Evolutionary conservation across 2,329 filamentous ascomycete genomes (phyloP), one percentile per base, ranked within the genome.

Genomic region (Colletotrichum sp.): DNA sequence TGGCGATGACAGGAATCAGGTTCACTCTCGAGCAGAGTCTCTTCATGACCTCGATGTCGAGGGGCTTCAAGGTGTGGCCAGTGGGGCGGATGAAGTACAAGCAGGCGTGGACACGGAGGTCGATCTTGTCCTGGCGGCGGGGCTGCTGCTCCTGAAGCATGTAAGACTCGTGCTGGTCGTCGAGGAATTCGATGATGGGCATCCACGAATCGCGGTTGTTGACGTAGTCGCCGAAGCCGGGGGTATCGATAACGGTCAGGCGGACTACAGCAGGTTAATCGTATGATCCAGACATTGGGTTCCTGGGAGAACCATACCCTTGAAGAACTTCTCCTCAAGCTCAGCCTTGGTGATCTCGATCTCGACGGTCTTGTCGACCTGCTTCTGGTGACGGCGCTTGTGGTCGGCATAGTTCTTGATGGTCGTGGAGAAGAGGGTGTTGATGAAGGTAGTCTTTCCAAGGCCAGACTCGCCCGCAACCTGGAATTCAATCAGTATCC

Each of bases 341-440:
- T 99, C 97, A 76, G 97, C 97, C 92, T 99, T 99, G 86, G 97
- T 99, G 85, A 99, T 99, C 88, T 99, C 97, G 81, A 99, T 99
- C 90, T 99, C 97, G 79, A 99, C 97, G 13, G 97, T 99, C 92
- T 98, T 98, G 90, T 99, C 97, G 81, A 98, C 93, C 90, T 99
- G 97, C 93, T 99, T 99, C 89, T 97, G 95, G 88, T 99, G 97
- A 84, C 97, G 95, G 88, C 96, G 95, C 92, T 98, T 98, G 92
- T 99, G 96, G 88, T 99, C 97, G 91, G 97, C 97, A 87, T 99
- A 99, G 92, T 98, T 99, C 92, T 99, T 99, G 92, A 99, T 99
- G 82, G 97, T 99, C 80, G 97, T 99, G 78, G 97, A 99, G 92
- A 99, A 99, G 77, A 99, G 93, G 76, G 97, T 99, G 93, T 99